Conservation (phyloP, 106 monocot genomes). For the Chionographis japonica region DNA sequence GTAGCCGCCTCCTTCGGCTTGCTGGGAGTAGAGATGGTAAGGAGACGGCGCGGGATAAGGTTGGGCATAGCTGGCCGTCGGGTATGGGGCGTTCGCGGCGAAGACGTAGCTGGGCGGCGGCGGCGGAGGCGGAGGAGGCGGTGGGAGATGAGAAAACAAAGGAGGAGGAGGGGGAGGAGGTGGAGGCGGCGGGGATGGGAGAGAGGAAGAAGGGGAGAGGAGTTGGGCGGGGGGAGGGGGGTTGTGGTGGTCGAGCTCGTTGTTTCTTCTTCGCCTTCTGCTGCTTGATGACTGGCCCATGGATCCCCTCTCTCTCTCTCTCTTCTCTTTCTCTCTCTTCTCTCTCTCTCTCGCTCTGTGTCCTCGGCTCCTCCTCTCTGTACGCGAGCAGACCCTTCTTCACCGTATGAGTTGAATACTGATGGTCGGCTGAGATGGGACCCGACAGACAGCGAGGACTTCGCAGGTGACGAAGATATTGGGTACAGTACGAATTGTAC, state of each 20-base stretch:
- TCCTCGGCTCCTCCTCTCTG: too few relatives aligned
- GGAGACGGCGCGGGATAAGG: slow-evolving; percentile 1
- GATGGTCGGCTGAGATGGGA: too few relatives aligned
- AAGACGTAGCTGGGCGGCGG: too few relatives aligned
- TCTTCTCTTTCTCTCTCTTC: neutral
- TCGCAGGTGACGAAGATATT: too few relatives aligned
- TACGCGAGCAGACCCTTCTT: too few relatives aligned
- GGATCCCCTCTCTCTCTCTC: neutral
- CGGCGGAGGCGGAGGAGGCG: neutral
- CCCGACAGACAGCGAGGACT: too few relatives aligned
- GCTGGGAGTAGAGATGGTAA: neutral
- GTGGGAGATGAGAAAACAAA: neutral
- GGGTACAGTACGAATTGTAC: too few relatives aligned
- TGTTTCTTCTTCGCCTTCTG: slow-evolving; percentile 2
- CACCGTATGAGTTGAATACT: too few relatives aligned
- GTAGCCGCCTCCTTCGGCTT: too few relatives aligned
- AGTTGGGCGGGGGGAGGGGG: neutral
- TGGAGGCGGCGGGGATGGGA: neutral
- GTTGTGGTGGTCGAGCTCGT: neutral
- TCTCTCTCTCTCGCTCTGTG: neutral
- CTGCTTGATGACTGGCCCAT: slow-evolving; percentile 8
- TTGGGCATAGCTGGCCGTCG: neutral
- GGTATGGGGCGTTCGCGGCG: too few relatives aligned
- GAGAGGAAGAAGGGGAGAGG: neutral
- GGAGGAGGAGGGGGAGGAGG: neutral